These are phyloP conservation scores for Metschnikowia continentalis DNA, from an alignment of 805 yeast species.

Conservation along the genomic window DNA sequence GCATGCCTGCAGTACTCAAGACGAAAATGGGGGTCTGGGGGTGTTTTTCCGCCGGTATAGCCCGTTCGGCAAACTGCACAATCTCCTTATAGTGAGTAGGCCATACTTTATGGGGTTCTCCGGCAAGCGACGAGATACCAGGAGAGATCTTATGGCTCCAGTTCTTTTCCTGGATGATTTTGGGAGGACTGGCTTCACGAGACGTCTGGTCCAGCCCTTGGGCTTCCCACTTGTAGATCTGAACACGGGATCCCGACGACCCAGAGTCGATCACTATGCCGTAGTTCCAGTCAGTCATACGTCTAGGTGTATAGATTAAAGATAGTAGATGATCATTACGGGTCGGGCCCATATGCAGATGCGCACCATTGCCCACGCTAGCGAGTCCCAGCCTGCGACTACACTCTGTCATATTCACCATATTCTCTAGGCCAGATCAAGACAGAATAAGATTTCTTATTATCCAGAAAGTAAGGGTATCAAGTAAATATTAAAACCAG, in stretches of 20 bases:
- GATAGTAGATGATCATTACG: not conserved
- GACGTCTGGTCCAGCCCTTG: not conserved
- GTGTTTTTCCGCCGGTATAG: constrained; percentile 62
- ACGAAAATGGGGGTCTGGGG: constrained; percentile 78
- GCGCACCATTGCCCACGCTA: not conserved
- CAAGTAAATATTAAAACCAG: no score
- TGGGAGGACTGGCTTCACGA: constrained; percentile 54
- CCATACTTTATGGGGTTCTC: constrained; percentile 57
- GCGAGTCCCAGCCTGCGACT: not conserved
- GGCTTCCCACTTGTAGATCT: constrained; percentile 72
- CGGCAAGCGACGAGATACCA: constrained; percentile 68
- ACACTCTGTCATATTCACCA: no score
- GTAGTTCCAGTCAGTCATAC: constrained; percentile 37
- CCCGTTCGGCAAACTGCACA: constrained; percentile 60
- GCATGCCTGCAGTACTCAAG: constrained; percentile 97
- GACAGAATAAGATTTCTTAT: no score
- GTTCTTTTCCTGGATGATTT: constrained; percentile 53
- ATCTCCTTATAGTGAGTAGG: constrained; percentile 61
- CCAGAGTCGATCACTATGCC: constrained; percentile 95
- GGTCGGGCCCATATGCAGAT: not conserved
- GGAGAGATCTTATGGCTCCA: constrained; percentile 78
- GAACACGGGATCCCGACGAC: constrained; percentile 88
- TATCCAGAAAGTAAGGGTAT: no score
- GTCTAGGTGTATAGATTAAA: not conserved
- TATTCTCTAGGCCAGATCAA: no score